Conservation (phyloP, 75 land plant species). For the Pinus albicaulis region DNA sequence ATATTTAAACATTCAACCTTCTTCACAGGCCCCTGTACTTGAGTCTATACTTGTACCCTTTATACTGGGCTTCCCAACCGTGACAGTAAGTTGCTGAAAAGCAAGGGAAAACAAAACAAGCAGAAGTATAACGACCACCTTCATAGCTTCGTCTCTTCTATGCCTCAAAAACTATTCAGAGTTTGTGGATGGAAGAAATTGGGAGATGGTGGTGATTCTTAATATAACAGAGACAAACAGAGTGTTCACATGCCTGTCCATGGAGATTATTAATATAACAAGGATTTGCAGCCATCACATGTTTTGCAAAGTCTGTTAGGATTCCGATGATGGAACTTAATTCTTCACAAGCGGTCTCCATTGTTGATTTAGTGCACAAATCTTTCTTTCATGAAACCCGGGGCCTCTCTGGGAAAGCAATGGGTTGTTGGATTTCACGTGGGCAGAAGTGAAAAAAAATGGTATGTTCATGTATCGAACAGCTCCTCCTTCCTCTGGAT, state of each 20-base stretch:
- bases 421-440: too few species aligned
- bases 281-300: background rate
- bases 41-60: background rate
- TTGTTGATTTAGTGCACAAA: too few species aligned
- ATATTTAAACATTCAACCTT: background rate
- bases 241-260: background rate
- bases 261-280: background rate
- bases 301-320: background rate
- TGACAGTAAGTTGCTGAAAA: background rate
- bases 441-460: too few species aligned
- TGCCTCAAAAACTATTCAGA: background rate
- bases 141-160: background rate
- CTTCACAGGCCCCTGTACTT: background rate
- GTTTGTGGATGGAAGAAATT: background rate
- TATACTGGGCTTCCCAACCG: background rate
- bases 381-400: too few species aligned
- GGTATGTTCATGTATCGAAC: too few species aligned
- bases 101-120: background rate
- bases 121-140: background rate
- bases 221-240: background rate
- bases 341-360: slow-evolving; percentile 1
- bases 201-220: background rate
- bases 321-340: background rate
- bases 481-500: too few species aligned
- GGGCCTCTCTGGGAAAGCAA: too few species aligned